Evolutionary conservation across 345 rosid species (phyloP), one percentile per base, ranked within the genome.

Genomic region (Trapa incisa): DNA sequence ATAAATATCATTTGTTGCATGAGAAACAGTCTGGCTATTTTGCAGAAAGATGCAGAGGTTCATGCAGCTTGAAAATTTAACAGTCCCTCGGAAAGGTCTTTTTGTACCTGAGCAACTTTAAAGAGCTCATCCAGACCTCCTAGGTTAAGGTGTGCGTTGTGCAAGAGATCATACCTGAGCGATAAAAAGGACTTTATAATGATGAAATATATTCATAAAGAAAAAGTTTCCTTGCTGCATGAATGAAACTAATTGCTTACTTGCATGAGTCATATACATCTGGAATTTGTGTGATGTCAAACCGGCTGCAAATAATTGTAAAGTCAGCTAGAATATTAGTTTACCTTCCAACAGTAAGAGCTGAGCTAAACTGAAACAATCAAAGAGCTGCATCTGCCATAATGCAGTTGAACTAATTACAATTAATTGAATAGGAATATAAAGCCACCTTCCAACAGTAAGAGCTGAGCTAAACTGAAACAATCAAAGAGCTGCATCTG

Each of bases 191-290:
- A 41, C 2, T 22, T 65, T 43, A 65, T 32, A 65, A 22, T 43
- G 16, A 16, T 41, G 7, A 16, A 22, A n/a, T 16, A 39, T 42
- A 17, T 39, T 42, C 3, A 39, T 29, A 17, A 32, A 5, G 45
- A 50, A 65, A 39, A n/a, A 47, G 0, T 4, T 3, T 57, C 37
- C 12, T 57, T 2, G 4, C 37, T 33, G 33, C 29, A 5, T 53
- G 33, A 17, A 47, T 65, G 43, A 65, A 65, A 41, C 50, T n/a
- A 22, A 57, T 57, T 47, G 80, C 99, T 89, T 84, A 94, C 99
- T 95, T 95, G 99, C 98, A 95, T n/a, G 99, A 95, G 83, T 95
- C 99, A 63, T 95, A 95, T 73, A 95, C 96, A 83, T 91, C 99
- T 67, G 99, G 98, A 81, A 95, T 91, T 82, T 95, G 99, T 3